Evolutionary conservation across 192 early-diverging fungal species (phyloP).

Genomic region (Backusella macrospora): DNA sequence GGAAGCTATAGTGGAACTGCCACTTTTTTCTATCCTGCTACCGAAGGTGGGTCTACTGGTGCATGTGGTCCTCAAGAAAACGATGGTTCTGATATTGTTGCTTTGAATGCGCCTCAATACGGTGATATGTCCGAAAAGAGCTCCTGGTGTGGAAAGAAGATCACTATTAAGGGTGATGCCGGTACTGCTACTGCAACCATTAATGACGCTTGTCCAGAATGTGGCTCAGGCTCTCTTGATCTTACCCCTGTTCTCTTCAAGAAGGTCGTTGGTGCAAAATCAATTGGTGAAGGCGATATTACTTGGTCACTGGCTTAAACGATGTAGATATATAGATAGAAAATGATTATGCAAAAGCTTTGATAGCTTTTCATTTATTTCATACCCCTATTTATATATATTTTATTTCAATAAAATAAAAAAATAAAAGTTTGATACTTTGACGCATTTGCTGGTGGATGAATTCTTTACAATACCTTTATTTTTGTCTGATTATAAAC

Average conservation of each 20-base stretch:
- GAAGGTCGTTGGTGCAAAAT: conserved; percentile 49
- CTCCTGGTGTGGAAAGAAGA: conserved; percentile 37
- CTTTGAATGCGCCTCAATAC: conserved; percentile 35
- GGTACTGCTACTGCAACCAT: conserved; percentile 54
- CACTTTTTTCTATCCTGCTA: conserved; percentile 38
- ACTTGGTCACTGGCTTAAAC: conserved; percentile 52
- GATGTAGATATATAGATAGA: neutral
- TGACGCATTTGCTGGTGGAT: neutral
- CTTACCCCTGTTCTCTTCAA: conserved; percentile 56
- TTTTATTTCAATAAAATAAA: neutral
- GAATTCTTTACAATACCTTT: neutral
- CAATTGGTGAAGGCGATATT: conserved; percentile 52
- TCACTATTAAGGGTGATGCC: conserved; percentile 36
- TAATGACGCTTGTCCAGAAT: conserved; percentile 56
- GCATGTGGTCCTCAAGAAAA: conserved; percentile 37
- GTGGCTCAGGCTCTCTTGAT: conserved; percentile 54
- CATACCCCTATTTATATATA: neutral
- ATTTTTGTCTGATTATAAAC: no score
- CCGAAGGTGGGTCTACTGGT: conserved; percentile 35
- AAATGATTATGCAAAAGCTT: neutral
- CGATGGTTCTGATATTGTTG: conserved; percentile 28
- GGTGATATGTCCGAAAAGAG: conserved; percentile 32
- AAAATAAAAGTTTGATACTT: neutral
- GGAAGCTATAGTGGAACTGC: conserved; percentile 23
- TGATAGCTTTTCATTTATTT: neutral